phyloP scores from a whole-genome alignment of 495 filamentous ascomycete genomes.

The Apodospora peruviana region DNA sequence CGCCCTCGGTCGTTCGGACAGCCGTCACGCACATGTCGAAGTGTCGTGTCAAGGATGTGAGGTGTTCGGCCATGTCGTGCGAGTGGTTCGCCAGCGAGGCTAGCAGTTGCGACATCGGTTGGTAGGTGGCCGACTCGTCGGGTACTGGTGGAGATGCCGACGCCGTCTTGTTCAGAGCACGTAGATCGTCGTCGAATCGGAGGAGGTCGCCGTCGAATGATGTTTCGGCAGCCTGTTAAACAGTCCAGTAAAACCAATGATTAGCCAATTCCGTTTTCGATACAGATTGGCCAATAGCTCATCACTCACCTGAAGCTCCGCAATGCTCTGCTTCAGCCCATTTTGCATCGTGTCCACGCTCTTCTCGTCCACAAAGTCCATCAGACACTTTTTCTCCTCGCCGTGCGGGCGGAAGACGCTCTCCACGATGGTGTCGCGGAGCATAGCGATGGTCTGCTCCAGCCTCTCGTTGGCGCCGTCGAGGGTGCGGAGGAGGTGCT shows the following conservation, averaged over 20 bases:
- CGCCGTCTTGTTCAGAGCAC: slow-evolving; percentile 35
- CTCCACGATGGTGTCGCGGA: slow-evolving; percentile 70
- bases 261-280: too few species aligned
- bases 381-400: slow-evolving; percentile 63
- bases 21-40: slow-evolving; percentile 94
- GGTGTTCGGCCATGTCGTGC: slow-evolving; percentile 71
- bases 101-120: slow-evolving; percentile 62
- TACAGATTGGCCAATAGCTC: too few species aligned
- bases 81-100: slow-evolving; percentile 71
- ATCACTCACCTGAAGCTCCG: slow-evolving; percentile 38
- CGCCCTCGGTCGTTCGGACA: slow-evolving; percentile 87
- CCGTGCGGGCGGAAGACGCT: slow-evolving; percentile 62
- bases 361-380: slow-evolving; percentile 86
- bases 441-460: slow-evolving; percentile 59
- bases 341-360: slow-evolving; percentile 65
- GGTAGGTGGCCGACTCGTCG: slow-evolving; percentile 33
- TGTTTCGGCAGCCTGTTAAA: slow-evolving; percentile 46
- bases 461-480: slow-evolving; percentile 71
- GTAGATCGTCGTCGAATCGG: slow-evolving; percentile 56
- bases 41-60: slow-evolving; percentile 81
- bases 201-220: slow-evolving; percentile 59
- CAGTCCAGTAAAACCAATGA: too few species aligned
- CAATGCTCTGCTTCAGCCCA: slow-evolving; percentile 62
- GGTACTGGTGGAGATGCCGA: slow-evolving; percentile 27
- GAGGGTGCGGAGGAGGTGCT: slow-evolving; percentile 57